Conservation (phyloP, 225 moss, liverwort and hornwort species). For the Climacium dendroides region DNA sequence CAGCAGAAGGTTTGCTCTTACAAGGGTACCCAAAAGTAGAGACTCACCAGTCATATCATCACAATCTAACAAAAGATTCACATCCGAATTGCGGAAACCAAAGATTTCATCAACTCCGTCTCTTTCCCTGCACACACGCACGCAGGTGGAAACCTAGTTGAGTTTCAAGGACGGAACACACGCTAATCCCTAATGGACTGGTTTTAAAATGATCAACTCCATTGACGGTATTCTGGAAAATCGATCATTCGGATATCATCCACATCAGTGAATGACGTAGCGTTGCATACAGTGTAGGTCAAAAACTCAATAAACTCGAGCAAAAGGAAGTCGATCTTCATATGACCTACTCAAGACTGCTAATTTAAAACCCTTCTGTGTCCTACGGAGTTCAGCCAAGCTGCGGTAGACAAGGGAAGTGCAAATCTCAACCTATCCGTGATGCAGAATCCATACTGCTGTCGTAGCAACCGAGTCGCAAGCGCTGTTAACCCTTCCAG, state of each 20-base stretch:
- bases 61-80: conserved; percentile 24
- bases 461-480: conserved; percentile 19
- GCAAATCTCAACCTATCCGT: conserved; percentile 7
- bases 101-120: conserved; percentile 36
- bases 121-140: conserved; percentile 23
- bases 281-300: neutral
- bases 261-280: neutral
- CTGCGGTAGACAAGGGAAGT: neutral
- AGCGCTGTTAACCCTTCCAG: conserved; percentile 4
- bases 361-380: neutral
- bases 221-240: neutral
- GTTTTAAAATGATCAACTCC: neutral
- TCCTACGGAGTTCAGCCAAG: neutral
- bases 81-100: conserved; percentile 2
- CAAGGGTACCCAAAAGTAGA: neutral
- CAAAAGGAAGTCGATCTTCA: neutral
- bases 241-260: too few relatives aligned
- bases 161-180: neutral
- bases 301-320: too few relatives aligned
- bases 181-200: neutral
- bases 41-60: conserved; percentile 23
- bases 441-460: conserved; percentile 37
- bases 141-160: neutral
- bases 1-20: neutral
- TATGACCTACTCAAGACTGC: neutral